Conservation (phyloP, 2,329 filamentous ascomycete species). For the Cladobotryum protrusum region DNA sequence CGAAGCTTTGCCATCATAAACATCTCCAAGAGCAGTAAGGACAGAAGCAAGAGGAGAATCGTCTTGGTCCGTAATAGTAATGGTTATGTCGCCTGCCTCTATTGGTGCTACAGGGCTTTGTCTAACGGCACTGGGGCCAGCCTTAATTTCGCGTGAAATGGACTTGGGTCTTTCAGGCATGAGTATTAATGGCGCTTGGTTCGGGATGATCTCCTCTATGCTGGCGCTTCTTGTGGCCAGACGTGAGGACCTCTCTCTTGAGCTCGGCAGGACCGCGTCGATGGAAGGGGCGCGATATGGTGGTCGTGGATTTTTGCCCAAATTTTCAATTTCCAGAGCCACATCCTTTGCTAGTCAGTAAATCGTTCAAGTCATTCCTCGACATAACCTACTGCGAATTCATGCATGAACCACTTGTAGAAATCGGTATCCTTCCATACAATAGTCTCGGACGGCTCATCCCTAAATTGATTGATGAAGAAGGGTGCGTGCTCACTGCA, state of each 20-base stretch:
- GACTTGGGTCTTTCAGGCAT: not conserved
- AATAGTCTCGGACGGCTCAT: constrained; percentile 27
- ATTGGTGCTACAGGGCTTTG: not conserved
- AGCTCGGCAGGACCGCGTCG: constrained; percentile 10
- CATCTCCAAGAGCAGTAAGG: constrained; percentile 20
- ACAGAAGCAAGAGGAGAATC: constrained; percentile 23
- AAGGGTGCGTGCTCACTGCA: constrained; percentile 46
- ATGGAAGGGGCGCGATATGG: constrained; percentile 14
- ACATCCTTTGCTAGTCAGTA: constrained; percentile 19
- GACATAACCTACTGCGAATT: constrained; percentile 33
- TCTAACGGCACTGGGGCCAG: not conserved
- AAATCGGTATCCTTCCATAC: constrained; percentile 43
- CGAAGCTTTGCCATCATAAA: constrained; percentile 7
- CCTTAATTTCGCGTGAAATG: not conserved
- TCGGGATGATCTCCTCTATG: constrained; percentile 7
- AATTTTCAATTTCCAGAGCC: constrained; percentile 17
- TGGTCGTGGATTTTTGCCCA: constrained; percentile 17
- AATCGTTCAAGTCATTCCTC: not conserved
- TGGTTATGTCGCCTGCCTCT: constrained; percentile 1
- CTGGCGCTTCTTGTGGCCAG: constrained; percentile 11
- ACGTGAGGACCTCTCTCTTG: constrained; percentile 9
- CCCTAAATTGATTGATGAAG: constrained; percentile 45
- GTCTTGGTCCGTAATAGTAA: constrained; percentile 5
- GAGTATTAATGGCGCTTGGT: not conserved
- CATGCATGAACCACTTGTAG: constrained; percentile 40